phyloP scores from a whole-genome alignment of 2,329 filamentous ascomycete species.

The Beauveria sp. region DNA sequence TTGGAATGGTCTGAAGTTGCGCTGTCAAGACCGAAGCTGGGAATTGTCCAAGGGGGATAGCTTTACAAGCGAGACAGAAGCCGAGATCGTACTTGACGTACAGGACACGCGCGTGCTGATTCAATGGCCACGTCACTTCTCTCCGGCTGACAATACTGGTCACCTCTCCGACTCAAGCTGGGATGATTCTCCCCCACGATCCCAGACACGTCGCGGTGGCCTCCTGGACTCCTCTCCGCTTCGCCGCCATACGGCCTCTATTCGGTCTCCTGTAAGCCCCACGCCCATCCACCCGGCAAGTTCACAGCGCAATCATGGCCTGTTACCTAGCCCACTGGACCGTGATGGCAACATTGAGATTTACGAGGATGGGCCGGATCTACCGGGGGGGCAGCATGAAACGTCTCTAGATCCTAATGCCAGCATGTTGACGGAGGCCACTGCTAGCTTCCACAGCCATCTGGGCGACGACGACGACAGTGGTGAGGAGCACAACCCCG shows the following conservation, averaged over 20 bases:
- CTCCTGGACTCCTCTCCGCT: conserved; percentile 55
- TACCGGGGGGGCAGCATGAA: conserved; percentile 25
- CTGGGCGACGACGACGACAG: conserved; percentile 45
- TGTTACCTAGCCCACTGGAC: conserved; percentile 31
- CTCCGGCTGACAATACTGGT: conserved; percentile 32
- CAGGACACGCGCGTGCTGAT: conserved; percentile 86
- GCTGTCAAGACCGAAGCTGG: conserved; percentile 82
- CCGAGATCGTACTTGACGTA: conserved; percentile 91
- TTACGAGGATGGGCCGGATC: conserved; percentile 59
- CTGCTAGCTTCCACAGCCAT: conserved; percentile 51
- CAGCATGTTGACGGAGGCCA: conserved; percentile 44
- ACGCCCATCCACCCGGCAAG: conserved; percentile 39
- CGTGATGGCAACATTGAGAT: conserved; percentile 50
- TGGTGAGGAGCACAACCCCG: conserved; percentile 67
- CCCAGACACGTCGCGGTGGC: conserved; percentile 23
- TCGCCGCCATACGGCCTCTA: conserved; percentile 42
- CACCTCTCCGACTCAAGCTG: conserved; percentile 61
- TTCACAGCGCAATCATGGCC: conserved; percentile 38
- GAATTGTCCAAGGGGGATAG: conserved; percentile 81
- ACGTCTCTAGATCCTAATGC: conserved; percentile 23
- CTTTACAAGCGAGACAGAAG: conserved; percentile 83
- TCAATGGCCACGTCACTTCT: conserved; percentile 64
- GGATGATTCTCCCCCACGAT: conserved; percentile 52
- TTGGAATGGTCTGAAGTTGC: conserved; percentile 92
- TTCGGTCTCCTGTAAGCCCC: conserved; percentile 69